Evolutionary conservation across 768 basidiomycete genomes (phyloP), one percentile per base, ranked within the genome.

Genomic region (Rubroboletus satanas): DNA sequence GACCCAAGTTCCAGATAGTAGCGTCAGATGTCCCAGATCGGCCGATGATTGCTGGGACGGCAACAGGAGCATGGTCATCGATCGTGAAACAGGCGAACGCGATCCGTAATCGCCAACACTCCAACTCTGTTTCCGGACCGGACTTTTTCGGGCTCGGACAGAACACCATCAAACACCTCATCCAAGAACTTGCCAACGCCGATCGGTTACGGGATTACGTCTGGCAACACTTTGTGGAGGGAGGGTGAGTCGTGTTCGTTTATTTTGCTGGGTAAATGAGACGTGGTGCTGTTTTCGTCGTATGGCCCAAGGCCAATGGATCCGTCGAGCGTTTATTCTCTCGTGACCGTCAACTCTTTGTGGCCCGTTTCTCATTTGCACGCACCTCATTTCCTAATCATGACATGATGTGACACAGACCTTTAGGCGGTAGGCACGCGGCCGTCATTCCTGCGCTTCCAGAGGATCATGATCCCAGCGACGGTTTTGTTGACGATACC

Each of bases 101-200:
- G 41, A 83, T 93, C 56, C 83, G 90, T 46, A 85, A 88, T 65
- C 79, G 89, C 14, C 86, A 89, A 59, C 90, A 92, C 64, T 88
- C 86, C 42, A 92, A 92, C 68, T 90, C 87, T 6, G 88, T 93
- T 14, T 93, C 90, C 3, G 90, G 90, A 0, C 90, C 90, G 14
- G 90, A 93, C 71, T 92, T 92, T 69, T 93, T 90, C 65, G 91
- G 91, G 9, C 75, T 93, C 15, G 87, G 87, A 4, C 87, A 92
- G 69, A 92, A 92, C 65, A 87, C 88, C 5, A 91, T 93, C 75
- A 93, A 92, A 73, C 88, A 90, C 64, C 79, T 93, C 36, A 90
- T 93, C n/a, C 90, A 93, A 69, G 87, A 90, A 70, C 76, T 93
- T 15, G 83, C 85, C 7, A 81, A 82, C 54, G 85, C 91, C 14